Base-by-base conservation (phyloP, 371 early-diverging fungal genomes). In the Mortierella sp. region DNA sequence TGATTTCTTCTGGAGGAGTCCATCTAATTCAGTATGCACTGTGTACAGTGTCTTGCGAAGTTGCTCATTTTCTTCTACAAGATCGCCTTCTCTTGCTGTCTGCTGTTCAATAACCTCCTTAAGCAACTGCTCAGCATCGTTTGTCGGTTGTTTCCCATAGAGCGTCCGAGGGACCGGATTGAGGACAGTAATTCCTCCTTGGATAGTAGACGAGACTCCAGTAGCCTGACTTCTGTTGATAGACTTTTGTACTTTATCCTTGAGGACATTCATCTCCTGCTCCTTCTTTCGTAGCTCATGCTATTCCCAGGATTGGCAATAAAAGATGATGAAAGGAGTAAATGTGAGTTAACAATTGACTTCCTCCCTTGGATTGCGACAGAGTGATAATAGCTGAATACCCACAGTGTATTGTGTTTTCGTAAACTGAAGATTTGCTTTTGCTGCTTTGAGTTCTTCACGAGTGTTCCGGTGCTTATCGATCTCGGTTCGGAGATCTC, bases 201-300 rank as follows among this genome's bases (percentile, higher is more conserved):
- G 71, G 58, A 75, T 70, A 21, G 70, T 46, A 5, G 75, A 28
- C 18, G 76, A 60, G 16, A 23, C 56, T 1, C 55, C 44, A 15
- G 53, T 23, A 16, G 51, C 14, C 12, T 30, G 59, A 46, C 37
- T 66, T 14, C 64, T 62, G 52, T 59, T 68, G n/a, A 77, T 72
- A 11, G 73, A 56, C 57, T 68, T 77, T 26, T 77, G 79, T 23
- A 77, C 43, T 19, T 77, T 77, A 0, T 77, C 79, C 69, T 72
- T 77, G 11, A 77, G 59, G 4, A 65, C 56, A 55, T 72, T 63
- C 60, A 77, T 58, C 52, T 77, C 79, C 28, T 77, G 72, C 18
- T 77, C 79, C 56, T 77, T 77, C 55, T 72, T 77, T 56, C 79
- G 50, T n/a, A 69, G 60, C 19, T 77, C 79, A 18, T 77, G 79